Evolutionary conservation across 2,329 filamentous ascomycete species (phyloP).

Genomic region (Diplodia intermedia): DNA sequence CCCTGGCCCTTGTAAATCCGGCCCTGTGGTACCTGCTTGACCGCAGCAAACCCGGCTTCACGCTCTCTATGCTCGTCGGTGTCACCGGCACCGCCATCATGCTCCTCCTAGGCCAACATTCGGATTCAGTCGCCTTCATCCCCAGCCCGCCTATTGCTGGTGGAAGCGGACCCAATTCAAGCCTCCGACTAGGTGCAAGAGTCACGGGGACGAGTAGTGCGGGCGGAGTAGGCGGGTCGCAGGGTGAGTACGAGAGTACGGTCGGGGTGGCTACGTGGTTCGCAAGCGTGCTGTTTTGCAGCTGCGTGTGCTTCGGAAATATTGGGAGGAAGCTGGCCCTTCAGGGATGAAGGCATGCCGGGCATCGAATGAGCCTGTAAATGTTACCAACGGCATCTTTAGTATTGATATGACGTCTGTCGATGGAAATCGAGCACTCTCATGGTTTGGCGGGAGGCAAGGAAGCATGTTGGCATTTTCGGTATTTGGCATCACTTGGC

Average conservation of each 20-base stretch:
- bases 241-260: slow-evolving; percentile 34
- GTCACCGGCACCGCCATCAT: slow-evolving; percentile 75
- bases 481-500: not conserved
- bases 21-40: slow-evolving; percentile 97
- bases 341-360: not conserved
- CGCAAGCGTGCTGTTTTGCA: slow-evolving; percentile 91
- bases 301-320: slow-evolving; percentile 94
- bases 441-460: not conserved
- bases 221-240: slow-evolving; percentile 25
- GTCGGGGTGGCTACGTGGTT: slow-evolving; percentile 79
- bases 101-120: slow-evolving; percentile 75
- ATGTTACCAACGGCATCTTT: not conserved
- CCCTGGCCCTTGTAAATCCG: slow-evolving; percentile 88
- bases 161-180: slow-evolving; percentile 24
- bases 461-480: slow-evolving; percentile 1
- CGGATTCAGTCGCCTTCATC: slow-evolving; percentile 64
- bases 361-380: not conserved
- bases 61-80: slow-evolving; percentile 77
- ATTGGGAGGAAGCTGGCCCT: slow-evolving; percentile 78
- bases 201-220: slow-evolving; percentile 27
- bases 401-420: not conserved
- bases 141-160: slow-evolving; percentile 56
- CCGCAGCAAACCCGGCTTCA: slow-evolving; percentile 81
- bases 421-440: not conserved
- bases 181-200: slow-evolving; percentile 26